Evolutionary conservation across 352 stramenopile species (phyloP).

Genomic region (Pythium utonaiense): DNA sequence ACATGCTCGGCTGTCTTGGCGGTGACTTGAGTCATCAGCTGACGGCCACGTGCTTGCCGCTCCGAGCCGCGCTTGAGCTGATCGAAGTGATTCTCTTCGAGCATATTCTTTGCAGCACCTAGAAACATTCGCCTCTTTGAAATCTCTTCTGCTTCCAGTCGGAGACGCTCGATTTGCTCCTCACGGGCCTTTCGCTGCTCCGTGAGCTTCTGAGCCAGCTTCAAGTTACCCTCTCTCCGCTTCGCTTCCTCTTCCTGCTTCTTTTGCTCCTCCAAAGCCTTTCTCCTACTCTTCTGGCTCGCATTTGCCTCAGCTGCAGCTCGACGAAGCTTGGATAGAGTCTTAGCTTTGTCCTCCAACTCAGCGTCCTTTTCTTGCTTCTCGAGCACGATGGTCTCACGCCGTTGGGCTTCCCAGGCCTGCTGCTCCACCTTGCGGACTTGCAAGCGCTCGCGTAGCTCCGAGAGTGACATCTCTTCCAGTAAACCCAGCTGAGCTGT

Average conservation of each 20-base stretch:
- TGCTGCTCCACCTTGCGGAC: slow-evolving; percentile 72
- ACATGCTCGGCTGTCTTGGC: slow-evolving; percentile 48
- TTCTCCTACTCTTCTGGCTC: slow-evolving; percentile 44
- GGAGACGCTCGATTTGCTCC: slow-evolving; percentile 43
- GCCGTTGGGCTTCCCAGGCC: slow-evolving; percentile 59
- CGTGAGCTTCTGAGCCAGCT: slow-evolving; percentile 72
- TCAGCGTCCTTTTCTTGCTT: slow-evolving; percentile 79
- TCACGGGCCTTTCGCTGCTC: slow-evolving; percentile 48
- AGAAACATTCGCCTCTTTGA: slow-evolving; percentile 81
- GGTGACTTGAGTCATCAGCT: slow-evolving; percentile 41
- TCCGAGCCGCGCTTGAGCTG: slow-evolving; percentile 57
- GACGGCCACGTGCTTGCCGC: slow-evolving; percentile 45
- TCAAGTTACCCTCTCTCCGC: slow-evolving; percentile 58
- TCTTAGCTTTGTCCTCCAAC: slow-evolving; percentile 73
- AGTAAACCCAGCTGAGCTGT: slow-evolving; percentile 83
- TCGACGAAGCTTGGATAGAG: slow-evolving; percentile 62
- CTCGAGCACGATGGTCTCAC: slow-evolving; percentile 61
- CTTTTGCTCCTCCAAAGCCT: slow-evolving; percentile 48
- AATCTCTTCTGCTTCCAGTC: slow-evolving; percentile 56
- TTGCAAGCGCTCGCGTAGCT: slow-evolving; percentile 79
- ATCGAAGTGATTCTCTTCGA: slow-evolving; percentile 79
- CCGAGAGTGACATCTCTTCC: slow-evolving; percentile 90
- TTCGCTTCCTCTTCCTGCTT: slow-evolving; percentile 55
- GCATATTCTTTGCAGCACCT: slow-evolving; percentile 78
- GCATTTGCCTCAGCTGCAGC: slow-evolving; percentile 67